Evolutionary conservation across 179 eudicot species (phyloP).

Genomic region (Spinacia oleracea): DNA sequence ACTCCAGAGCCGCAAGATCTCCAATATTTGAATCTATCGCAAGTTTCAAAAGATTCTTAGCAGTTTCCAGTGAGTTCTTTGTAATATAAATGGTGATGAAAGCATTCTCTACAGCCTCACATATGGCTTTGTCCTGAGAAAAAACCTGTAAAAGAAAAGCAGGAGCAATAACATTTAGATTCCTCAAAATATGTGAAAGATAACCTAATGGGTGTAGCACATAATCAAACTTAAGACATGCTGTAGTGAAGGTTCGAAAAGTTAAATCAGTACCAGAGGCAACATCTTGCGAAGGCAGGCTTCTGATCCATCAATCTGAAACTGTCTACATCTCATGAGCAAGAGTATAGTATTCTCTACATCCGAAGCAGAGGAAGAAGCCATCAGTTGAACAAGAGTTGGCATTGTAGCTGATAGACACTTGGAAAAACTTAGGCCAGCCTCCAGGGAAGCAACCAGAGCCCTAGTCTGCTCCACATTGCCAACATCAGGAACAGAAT

Average conservation of each 20-base stretch:
- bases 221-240: background rate
- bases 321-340: conserved; percentile 94
- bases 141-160: conserved; percentile 54
- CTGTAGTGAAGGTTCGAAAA: background rate
- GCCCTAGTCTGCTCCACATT: conserved; percentile 93
- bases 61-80: conserved; percentile 78
- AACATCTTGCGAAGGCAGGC: conserved; percentile 90
- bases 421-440: conserved; percentile 80
- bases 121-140: conserved; percentile 90
- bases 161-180: conserved; percentile 2
- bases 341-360: conserved; percentile 87
- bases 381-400: conserved; percentile 89
- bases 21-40: conserved; percentile 85
- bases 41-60: conserved; percentile 76
- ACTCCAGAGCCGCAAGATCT: conserved; percentile 93
- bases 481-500: conserved; percentile 85
- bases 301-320: conserved; percentile 93
- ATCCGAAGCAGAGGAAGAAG: conserved; percentile 90
- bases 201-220: background rate
- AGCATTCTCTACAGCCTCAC: conserved; percentile 96
- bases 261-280: conserved; percentile 66
- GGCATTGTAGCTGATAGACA: conserved; percentile 84
- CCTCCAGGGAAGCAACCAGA: conserved; percentile 90
- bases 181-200: background rate
- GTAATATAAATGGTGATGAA: conserved; percentile 79